A percentile compares a stretch with the other conserved stretches of the same genome.
These are phyloP conservation scores for Helianthus tuberosus DNA, from an alignment of 129 eudicot species.

Conservation along the genomic window DNA sequence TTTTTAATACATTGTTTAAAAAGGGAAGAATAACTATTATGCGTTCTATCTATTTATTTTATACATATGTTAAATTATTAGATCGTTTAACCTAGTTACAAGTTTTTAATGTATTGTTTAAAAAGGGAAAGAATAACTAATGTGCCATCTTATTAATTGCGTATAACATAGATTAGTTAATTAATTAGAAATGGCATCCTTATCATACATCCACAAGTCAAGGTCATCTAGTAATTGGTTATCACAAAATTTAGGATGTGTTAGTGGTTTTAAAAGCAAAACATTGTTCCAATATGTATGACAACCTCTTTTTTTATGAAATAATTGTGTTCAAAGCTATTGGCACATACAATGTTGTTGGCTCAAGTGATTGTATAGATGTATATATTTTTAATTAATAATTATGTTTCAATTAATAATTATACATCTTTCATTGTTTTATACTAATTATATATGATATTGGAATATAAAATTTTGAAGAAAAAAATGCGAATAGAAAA, in stretches of 20 bases:
- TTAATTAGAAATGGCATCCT: conserved; percentile 44
- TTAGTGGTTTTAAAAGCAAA: conserved; percentile 32
- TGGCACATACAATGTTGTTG: not conserved
- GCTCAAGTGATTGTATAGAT: no score
- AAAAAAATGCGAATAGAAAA: no score
- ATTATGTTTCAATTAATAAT: no score
- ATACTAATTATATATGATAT: no score
- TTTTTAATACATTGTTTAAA: not conserved
- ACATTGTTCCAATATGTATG: conserved; percentile 30
- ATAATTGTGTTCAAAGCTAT: not conserved
- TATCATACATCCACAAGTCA: conserved; percentile 43
- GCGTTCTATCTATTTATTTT: no score
- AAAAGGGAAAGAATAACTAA: not conserved
- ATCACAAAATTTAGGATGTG: conserved; percentile 4
- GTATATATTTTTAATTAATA: no score
- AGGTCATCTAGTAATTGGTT: conserved; percentile 33
- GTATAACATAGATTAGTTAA: conserved; percentile 16
- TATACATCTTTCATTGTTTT: no score
- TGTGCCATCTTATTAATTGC: not conserved
- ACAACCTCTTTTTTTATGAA: conserved; percentile 19
- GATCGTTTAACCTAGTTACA: not conserved
- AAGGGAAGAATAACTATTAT: not conserved
- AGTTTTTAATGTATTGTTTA: not conserved
- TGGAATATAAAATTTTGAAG: no score
- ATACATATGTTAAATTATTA: not conserved